phyloP scores from a whole-genome alignment of 192 early-diverging fungal genomes.

The Chytriomyces hyalinus region DNA sequence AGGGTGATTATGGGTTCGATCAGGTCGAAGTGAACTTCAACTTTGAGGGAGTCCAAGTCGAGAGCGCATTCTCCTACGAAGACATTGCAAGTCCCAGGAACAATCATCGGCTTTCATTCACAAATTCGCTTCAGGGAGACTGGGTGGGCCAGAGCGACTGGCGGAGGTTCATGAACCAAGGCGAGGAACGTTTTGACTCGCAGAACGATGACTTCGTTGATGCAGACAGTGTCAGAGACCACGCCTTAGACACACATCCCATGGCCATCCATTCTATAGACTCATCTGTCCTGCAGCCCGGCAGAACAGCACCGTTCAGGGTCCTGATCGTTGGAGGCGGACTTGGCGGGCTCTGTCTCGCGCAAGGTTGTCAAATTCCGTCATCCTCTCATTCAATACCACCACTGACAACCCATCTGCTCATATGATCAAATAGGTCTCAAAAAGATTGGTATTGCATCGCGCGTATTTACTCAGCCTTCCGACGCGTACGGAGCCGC shows the following conservation, averaged over 20 bases:
- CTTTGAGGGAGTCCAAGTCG: neutral
- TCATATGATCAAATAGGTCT: neutral
- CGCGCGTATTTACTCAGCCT: slow-evolving; percentile 16
- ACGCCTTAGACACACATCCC: neutral
- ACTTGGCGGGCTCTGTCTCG: slow-evolving; percentile 20
- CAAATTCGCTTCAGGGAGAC: neutral
- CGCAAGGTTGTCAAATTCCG: neutral
- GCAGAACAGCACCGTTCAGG: neutral
- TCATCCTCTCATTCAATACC: too few relatives aligned
- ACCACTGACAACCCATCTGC: too few relatives aligned
- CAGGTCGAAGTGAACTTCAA: neutral
- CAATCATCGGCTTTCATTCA: neutral
- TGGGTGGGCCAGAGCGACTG: neutral
- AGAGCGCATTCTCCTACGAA: neutral
- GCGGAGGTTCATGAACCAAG: neutral
- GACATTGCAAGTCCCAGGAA: neutral
- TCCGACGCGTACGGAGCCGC: slow-evolving; percentile 28
- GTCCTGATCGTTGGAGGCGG: slow-evolving; percentile 30
- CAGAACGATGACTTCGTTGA: neutral
- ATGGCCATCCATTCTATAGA: neutral
- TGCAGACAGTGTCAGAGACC: neutral
- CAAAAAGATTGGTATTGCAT: slow-evolving; percentile 23
- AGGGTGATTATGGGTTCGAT: neutral
- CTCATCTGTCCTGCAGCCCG: neutral
- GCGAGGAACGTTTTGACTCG: too few relatives aligned